These are phyloP conservation scores for Aspergillus awamori DNA, from an alignment of 2,329 filamentous ascomycete genomes.

Conservation along the genomic window DNA sequence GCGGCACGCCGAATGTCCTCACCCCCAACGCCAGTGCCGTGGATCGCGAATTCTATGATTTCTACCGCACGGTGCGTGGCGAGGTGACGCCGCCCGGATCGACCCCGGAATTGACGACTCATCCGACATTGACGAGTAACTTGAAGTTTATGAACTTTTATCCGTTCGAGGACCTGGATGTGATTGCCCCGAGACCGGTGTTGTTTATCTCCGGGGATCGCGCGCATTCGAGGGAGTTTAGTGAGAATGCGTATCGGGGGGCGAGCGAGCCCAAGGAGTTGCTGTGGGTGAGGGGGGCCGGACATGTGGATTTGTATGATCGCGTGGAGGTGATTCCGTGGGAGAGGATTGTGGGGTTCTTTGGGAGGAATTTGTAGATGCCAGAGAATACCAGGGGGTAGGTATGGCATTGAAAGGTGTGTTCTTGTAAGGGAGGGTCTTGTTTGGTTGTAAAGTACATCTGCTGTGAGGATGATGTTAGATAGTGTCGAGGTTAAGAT, in stretches of 20 bases:
- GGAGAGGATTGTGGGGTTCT: constrained; percentile 7
- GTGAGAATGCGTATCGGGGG: constrained; percentile 16
- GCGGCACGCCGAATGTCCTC: constrained; percentile 26
- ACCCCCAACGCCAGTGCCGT: constrained; percentile 24
- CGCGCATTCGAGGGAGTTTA: constrained; percentile 20
- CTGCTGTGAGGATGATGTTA: no score
- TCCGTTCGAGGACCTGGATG: constrained; percentile 16
- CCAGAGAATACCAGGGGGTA: no score
- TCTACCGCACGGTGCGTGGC: constrained; percentile 36
- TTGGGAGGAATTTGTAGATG: not conserved
- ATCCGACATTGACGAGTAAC: constrained; percentile 33
- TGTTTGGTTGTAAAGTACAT: no score
- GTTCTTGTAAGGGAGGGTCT: no score
- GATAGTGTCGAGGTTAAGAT: no score
- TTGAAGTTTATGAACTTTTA: constrained; percentile 36
- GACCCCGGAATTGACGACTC: constrained; percentile 30
- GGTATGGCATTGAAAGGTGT: no score
- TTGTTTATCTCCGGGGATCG: constrained; percentile 26
- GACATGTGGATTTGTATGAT: constrained; percentile 41
- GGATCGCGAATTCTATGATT: constrained; percentile 36
- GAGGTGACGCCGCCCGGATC: constrained; percentile 28
- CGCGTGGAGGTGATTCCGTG: constrained; percentile 17
- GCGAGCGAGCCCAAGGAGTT: constrained; percentile 39
- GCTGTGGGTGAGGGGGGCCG: constrained; percentile 30
- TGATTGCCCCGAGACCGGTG: constrained; percentile 20